Conservation (phyloP, 2,329 filamentous ascomycete species). For the Venturia asperata region DNA sequence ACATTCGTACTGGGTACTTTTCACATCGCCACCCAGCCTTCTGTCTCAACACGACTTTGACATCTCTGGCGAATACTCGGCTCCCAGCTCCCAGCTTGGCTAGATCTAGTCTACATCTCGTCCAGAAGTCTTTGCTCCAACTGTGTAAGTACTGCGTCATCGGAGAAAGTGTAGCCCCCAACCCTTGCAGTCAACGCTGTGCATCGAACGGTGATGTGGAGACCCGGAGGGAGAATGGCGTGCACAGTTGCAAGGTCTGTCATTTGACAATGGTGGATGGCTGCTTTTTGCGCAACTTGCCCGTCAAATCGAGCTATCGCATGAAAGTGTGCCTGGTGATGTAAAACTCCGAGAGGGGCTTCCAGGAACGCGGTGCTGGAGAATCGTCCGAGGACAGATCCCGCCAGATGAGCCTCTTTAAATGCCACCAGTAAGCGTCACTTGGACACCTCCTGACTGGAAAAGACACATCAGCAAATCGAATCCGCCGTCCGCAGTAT, state of each 20-base stretch:
- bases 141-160: too few relatives aligned
- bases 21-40: not conserved
- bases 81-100: too few relatives aligned
- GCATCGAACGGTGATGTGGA: not conserved
- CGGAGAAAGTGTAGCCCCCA: not conserved
- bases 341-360: too few relatives aligned
- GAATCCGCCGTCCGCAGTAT: not conserved
- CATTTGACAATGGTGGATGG: not conserved
- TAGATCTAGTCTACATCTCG: too few relatives aligned
- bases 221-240: conserved; percentile 7
- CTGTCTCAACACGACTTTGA: not conserved
- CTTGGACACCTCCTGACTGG: not conserved
- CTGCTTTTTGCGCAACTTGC: not conserved
- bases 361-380: too few relatives aligned
- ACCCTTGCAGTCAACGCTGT: not conserved
- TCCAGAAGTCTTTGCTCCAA: not conserved
- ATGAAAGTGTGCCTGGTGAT: not conserved
- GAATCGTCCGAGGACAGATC: too few relatives aligned
- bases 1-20: too few relatives aligned
- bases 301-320: not conserved
- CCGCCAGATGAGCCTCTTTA: not conserved
- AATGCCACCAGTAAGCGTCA: not conserved
- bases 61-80: not conserved
- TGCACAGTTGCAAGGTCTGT: not conserved
- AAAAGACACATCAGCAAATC: not conserved